Conservation (phyloP, 106 monocot genomes). For the Cymbidium sinense region DNA sequence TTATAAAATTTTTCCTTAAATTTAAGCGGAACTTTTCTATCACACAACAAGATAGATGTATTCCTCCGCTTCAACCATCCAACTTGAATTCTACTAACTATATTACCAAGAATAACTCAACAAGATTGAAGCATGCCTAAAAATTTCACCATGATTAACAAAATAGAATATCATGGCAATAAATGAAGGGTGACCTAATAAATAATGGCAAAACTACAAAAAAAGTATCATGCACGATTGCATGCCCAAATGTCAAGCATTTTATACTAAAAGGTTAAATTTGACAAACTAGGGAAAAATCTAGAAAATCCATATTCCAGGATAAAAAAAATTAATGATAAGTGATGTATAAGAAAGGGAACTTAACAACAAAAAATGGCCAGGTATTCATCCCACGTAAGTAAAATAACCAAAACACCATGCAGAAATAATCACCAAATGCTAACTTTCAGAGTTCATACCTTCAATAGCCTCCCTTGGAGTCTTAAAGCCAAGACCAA, state of each 20-base stretch:
- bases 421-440: not conserved
- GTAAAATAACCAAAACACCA: not conserved
- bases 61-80: no score
- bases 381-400: no score
- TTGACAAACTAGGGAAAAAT: not conserved
- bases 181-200: not conserved
- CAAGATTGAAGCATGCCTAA: not conserved
- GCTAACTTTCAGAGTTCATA: not conserved
- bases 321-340: not conserved
- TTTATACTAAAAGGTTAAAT: not conserved
- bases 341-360: not conserved
- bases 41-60: no score
- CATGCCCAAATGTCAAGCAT: not conserved
- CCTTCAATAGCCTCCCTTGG: slow-evolving; percentile 23
- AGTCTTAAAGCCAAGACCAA: slow-evolving; percentile 23
- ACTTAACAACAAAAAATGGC: not conserved
- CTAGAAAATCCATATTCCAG: not conserved
- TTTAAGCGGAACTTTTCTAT: no score
- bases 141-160: not conserved
- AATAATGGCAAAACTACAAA: not conserved
- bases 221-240: not conserved
- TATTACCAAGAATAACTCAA: not conserved
- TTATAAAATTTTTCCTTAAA: no score
- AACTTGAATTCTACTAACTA: no score
- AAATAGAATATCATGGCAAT: not conserved